Evolutionary conservation across 176 grass and related monocot genomes (phyloP), one percentile per base, ranked within the genome.

Genomic region (Alopecurus myosuroides): DNA sequence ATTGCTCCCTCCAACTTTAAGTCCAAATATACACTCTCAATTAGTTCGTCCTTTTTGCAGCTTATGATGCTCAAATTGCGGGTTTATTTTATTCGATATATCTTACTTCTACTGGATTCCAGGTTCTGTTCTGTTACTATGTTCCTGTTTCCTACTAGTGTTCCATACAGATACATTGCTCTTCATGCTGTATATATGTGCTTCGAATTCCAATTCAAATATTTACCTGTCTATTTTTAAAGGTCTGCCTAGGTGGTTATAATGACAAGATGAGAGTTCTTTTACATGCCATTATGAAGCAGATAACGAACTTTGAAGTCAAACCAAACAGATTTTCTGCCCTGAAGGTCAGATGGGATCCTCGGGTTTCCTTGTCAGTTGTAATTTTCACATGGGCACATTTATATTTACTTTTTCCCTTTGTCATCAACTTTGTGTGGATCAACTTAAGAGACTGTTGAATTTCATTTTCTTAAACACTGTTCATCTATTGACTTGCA

Each of bases 201-300:
- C 55, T 85, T 71, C 44, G 26, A 76, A 53, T 74, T 83, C 6
- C 2, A 71, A 53, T 31, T 77, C n/a, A 80, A 64, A 45, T 5
- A 51, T 48, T 79, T 77, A 58, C 44, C 37, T 74, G 28, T 60
- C 20, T 62, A 48, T 84, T 20, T 85, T 78, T 89, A 35, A 87
- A 98, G 95, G 91, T 95, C 50, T 81, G 48, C 26, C 62, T 95
- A 58, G 81, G 64, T 79, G 95, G 95, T 86, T 98, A 95, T 78
- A 98, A 95, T 93, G 87, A 98, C 75, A 98, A 95, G 87, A 92
- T 95, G 95, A 89, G 83, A 82, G 86, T 92, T 87, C 83, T 98
- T 45, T 79, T 98, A 77, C 61, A 98, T 81, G 89, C 92, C 77
- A 88, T 98, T 90, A 40, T 93, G 71, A 85, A 77, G 41, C 89